A percentile compares a stretch with the other conserved stretches of the same genome.
phyloP scores from a whole-genome alignment of 441 rosid genomes.

The Cnidoscolus chayamansa region DNA sequence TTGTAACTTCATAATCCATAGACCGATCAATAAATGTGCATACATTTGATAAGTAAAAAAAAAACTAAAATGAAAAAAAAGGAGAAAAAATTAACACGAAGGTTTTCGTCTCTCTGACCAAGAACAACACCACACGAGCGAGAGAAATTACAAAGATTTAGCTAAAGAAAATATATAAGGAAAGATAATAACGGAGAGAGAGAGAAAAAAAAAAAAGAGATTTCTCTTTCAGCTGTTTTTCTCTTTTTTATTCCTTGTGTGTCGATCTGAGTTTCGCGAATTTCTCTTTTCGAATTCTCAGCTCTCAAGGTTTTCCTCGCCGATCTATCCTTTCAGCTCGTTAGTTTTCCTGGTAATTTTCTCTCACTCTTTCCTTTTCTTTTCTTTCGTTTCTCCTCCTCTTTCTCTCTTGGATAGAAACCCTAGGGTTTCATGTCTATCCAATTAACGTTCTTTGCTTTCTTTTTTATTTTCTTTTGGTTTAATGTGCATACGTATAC shows the following conservation, averaged over 20 bases:
- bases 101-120: constrained; percentile 15
- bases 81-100: not conserved
- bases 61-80: not conserved
- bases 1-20: not conserved
- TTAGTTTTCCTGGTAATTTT: constrained; percentile 35
- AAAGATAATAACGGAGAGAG: not conserved
- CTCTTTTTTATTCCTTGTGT: not conserved
- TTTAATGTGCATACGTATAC: constrained; percentile 3
- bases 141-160: constrained; percentile 21
- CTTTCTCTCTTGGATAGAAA: constrained; percentile 21
- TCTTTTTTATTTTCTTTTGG: constrained; percentile 7
- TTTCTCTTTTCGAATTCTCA: constrained; percentile 21
- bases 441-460: constrained; percentile 1
- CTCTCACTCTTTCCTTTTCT: constrained; percentile 7
- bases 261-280: not conserved
- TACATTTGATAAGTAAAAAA: not conserved
- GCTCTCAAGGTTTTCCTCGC: constrained; percentile 31
- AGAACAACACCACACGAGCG: constrained; percentile 9
- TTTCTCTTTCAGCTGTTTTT: not conserved
- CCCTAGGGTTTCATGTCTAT: constrained; percentile 41
- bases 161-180: not conserved
- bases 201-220: not conserved
- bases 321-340: constrained; percentile 40
- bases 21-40: not conserved
- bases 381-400: not conserved